A percentile compares a stretch with the other conserved stretches of the same genome.
phyloP scores from a whole-genome alignment of 768 basidiomycete species.

The Chlorophyllum brunneum region DNA sequence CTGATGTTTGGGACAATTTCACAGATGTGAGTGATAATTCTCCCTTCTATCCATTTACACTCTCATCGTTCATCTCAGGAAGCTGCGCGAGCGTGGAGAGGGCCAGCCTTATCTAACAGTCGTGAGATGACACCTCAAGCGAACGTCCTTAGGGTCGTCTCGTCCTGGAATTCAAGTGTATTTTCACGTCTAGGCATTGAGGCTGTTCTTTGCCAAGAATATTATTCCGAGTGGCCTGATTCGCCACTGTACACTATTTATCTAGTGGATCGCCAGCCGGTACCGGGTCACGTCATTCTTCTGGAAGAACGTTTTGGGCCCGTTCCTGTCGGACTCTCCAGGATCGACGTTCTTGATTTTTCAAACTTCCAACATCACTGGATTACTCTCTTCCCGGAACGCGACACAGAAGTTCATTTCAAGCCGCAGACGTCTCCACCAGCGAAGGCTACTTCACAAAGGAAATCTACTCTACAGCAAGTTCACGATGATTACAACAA shows the following conservation, averaged over 20 bases:
- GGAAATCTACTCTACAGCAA: too few species aligned
- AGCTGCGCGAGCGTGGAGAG: slow-evolving; percentile 17
- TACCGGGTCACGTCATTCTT: slow-evolving; percentile 2
- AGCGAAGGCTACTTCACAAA: too few species aligned
- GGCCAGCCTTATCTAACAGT: not conserved
- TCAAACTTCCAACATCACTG: not conserved
- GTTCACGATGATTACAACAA: too few species aligned
- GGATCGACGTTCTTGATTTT: slow-evolving; percentile 22
- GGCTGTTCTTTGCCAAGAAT: slow-evolving; percentile 17
- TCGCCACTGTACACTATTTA: slow-evolving; percentile 24
- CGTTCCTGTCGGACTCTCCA: slow-evolving; percentile 17
- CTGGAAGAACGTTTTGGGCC: slow-evolving; percentile 21
- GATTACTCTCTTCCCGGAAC: slow-evolving; percentile 1
- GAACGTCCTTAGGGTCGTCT: slow-evolving; percentile 11
- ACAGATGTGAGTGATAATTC: too few species aligned
- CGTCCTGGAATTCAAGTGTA: slow-evolving; percentile 12
- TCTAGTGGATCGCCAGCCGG: slow-evolving; percentile 18
- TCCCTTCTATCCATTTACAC: too few species aligned
- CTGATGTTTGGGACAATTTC: too few species aligned
- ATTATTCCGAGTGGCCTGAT: slow-evolving; percentile 16
- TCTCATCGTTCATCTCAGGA: too few species aligned
- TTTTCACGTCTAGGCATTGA: slow-evolving; percentile 4
- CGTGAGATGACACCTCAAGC: too few species aligned
- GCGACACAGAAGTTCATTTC: slow-evolving; percentile 2
- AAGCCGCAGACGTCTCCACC: too few species aligned